phyloP scores from a whole-genome alignment of 371 early-diverging fungal species.

The Rhizopus delemar region DNA sequence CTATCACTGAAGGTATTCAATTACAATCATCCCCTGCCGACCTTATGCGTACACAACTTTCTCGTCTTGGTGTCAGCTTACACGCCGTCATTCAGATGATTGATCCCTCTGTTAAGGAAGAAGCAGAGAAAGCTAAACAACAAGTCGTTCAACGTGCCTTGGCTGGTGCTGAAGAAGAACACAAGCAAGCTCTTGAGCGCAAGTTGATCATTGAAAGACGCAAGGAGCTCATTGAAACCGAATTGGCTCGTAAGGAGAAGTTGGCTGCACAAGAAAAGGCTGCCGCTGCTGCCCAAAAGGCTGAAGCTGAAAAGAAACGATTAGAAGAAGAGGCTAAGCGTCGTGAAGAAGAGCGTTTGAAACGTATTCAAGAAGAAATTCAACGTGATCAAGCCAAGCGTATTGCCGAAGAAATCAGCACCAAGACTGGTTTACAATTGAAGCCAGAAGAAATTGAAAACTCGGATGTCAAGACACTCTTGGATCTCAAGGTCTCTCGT shows the following conservation, averaged over 20 bases:
- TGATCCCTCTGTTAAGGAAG: constrained; percentile 73
- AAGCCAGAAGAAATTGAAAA: constrained; percentile 83
- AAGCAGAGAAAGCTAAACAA: constrained; percentile 64
- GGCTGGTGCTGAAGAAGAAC: constrained; percentile 79
- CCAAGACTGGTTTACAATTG: constrained; percentile 80
- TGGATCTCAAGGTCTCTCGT: constrained; percentile 87
- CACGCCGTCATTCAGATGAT: constrained; percentile 84
- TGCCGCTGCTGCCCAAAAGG: constrained; percentile 73
- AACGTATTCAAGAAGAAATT: constrained; percentile 78
- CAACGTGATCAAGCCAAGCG: constrained; percentile 85
- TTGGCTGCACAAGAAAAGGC: constrained; percentile 77
- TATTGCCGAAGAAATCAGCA: constrained; percentile 83
- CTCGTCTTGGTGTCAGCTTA: constrained; percentile 75
- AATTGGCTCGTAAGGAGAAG: constrained; percentile 76
- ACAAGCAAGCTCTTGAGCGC: constrained; percentile 74
- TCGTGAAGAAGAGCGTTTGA: constrained; percentile 83
- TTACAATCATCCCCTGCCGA: constrained; percentile 88
- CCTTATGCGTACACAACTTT: constrained; percentile 82
- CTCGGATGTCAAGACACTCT: constrained; percentile 79
- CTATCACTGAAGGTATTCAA: constrained; percentile 80
- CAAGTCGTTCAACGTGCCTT: constrained; percentile 68
- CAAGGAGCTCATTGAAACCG: constrained; percentile 88
- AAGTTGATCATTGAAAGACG: constrained; percentile 88
- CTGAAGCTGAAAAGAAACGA: constrained; percentile 84
- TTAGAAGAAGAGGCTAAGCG: constrained; percentile 81